phyloP scores from a whole-genome alignment of 164 flowering plant species.

The Berberis thunbergii region DNA sequence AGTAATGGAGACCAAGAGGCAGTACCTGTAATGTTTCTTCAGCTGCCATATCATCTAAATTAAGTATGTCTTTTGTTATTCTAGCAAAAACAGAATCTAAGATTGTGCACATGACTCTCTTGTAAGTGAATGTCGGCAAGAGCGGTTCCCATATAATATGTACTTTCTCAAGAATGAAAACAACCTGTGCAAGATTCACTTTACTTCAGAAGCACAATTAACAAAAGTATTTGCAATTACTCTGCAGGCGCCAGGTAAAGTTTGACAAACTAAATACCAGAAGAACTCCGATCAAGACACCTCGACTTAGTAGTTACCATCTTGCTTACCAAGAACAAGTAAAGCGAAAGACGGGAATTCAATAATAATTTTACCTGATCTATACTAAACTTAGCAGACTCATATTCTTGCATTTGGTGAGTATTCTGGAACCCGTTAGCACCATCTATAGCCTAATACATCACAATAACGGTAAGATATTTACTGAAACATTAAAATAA shows the following conservation, averaged over 20 bases:
- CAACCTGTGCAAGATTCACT: conserved; percentile 41
- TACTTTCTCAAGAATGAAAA: conserved; percentile 83
- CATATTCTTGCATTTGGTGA: conserved; percentile 64
- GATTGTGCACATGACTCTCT: conserved; percentile 55
- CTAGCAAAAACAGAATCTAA: conserved; percentile 63
- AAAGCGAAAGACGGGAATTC: background rate
- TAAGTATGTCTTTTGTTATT: conserved; percentile 64
- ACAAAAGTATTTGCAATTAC: no score
- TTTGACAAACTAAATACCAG: no score
- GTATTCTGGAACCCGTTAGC: conserved; percentile 99
- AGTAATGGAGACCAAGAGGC: background rate
- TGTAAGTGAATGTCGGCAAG: conserved; percentile 55
- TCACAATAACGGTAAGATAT: conserved; percentile 3
- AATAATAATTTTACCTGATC: conserved; percentile 64
- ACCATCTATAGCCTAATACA: conserved; percentile 74
- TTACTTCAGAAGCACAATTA: background rate
- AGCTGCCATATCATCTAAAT: conserved; percentile 89
- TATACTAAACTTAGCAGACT: conserved; percentile 77
- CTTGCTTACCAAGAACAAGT: no score
- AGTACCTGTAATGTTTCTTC: conserved; percentile 89
- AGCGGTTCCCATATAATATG: conserved; percentile 91
- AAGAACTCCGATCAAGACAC: no score
- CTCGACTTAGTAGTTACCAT: no score
- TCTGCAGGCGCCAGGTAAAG: no score
- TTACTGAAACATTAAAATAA: background rate